phyloP scores from a whole-genome alignment of 208 protist species.

The Leishmania arabica region DNA sequence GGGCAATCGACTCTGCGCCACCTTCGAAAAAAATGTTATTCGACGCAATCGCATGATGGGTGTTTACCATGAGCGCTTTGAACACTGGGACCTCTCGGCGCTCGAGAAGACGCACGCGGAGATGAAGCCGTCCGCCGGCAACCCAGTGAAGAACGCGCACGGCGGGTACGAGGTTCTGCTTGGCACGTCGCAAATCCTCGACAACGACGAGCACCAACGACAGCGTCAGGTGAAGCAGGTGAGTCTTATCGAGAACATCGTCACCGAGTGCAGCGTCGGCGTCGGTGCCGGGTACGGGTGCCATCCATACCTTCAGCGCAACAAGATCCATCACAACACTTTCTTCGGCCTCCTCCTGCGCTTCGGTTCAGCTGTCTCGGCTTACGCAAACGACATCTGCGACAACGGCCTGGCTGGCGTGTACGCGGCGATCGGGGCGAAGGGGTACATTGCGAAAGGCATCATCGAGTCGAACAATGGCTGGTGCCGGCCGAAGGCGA shows the following conservation, averaged over 20 bases:
- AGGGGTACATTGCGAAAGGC: constrained; percentile 59
- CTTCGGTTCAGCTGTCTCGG: constrained; percentile 59
- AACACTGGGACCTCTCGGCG: constrained; percentile 55
- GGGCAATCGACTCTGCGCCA: constrained; percentile 41
- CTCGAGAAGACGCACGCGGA: constrained; percentile 28
- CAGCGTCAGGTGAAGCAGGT: constrained; percentile 67
- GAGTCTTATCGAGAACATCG: constrained; percentile 74
- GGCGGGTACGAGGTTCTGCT: constrained; percentile 61
- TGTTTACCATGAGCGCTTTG: constrained; percentile 83
- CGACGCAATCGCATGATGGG: constrained; percentile 75
- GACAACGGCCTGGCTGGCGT: constrained; percentile 80
- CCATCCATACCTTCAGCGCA: constrained; percentile 75
- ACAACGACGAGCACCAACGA: constrained; percentile 43
- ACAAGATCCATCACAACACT: constrained; percentile 68
- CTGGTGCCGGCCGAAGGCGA: constrained; percentile 53
- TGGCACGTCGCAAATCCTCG: constrained; percentile 52
- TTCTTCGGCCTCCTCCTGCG: constrained; percentile 89
- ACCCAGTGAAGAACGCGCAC: constrained; percentile 50
- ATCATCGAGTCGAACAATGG: constrained; percentile 66
- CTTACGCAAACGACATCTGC: constrained; percentile 54
- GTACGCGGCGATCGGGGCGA: constrained; percentile 64
- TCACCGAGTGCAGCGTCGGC: constrained; percentile 75
- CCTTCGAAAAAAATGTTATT: constrained; percentile 71
- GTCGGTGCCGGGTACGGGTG: constrained; percentile 68
- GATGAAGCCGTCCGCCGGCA: constrained; percentile 7